Conservation (phyloP, 73 alveolate genomes). For the Effrenium voratum region DNA sequence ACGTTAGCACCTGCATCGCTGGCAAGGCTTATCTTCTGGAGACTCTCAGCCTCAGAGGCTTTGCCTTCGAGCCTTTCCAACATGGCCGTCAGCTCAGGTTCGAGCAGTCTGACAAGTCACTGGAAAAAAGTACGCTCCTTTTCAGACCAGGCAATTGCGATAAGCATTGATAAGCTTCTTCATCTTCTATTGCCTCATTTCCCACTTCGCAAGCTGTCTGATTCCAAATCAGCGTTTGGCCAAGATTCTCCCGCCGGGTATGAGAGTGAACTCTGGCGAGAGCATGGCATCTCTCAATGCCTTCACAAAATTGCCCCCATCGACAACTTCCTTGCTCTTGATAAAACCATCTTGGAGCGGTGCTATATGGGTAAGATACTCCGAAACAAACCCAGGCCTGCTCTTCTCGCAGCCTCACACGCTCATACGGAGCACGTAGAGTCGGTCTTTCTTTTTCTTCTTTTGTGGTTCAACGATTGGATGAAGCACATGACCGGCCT, state of each 20-base stretch:
- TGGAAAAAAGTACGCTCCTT: neutral
- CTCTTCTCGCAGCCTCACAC: slow-evolving; percentile 43
- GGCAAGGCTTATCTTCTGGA: too few relatives aligned
- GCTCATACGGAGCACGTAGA: slow-evolving; percentile 35
- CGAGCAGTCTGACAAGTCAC: neutral
- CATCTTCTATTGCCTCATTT: slow-evolving; percentile 24
- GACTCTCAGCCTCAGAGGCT: too few relatives aligned
- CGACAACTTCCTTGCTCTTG: slow-evolving; percentile 7
- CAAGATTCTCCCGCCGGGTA: slow-evolving; percentile 27
- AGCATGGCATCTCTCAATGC: slow-evolving; percentile 50
- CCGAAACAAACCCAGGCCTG: slow-evolving; percentile 44
- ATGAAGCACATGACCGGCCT: slow-evolving; percentile 24
- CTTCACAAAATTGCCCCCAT: slow-evolving; percentile 7
- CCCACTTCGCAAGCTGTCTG: slow-evolving; percentile 43
- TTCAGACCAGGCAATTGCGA: neutral
- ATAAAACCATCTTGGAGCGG: slow-evolving; percentile 29
- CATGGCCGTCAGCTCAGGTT: neutral
- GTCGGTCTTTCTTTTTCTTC: slow-evolving; percentile 35
- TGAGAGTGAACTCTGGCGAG: slow-evolving; percentile 5
- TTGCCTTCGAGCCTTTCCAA: too few relatives aligned
- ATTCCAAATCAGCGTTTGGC: slow-evolving; percentile 27
- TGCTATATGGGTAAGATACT: too few relatives aligned
- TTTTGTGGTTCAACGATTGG: slow-evolving; percentile 47
- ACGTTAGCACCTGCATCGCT: too few relatives aligned
- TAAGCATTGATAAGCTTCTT: neutral